Base-by-base conservation (phyloP, 164 flowering plant species). In the Nymphaea colorata region DNA sequence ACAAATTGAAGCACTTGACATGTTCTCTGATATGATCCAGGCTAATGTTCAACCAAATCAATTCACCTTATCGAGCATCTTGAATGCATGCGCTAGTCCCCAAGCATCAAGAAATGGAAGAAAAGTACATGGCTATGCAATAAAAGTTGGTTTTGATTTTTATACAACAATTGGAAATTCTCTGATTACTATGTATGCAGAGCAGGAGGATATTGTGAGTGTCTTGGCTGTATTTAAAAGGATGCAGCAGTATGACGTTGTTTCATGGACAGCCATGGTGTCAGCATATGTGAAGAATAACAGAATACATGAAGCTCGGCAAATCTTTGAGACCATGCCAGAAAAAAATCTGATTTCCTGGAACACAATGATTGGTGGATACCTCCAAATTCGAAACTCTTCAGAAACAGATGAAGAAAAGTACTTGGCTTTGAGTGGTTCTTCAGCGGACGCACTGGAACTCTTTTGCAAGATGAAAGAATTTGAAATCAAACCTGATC, bases 181-280 rank as follows among this genome's bases (percentile, higher is more conserved):
- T n/a, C 11, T 66, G 12, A 25, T 66, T n/a, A 66, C 67, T 55
- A 66, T 66, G 67, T 43, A 66, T 66, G 67, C 36, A 44, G 67
- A 66, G 44, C 67, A 66, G 14, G 4, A 41, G 44, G 42, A 42
- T 25, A 61, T 61, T 6, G 6, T 16, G 6, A 61, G 41, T 66
- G 60, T 61, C 18, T 53, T 3, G 15, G 36, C 53, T 14, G 60
- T 17, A 6, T 53, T 66, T 25, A 6, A 53, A 3, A 53, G 45
- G 42, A 66, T 53, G 68, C 60, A 43, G 18, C 60, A 10, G 5
- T 14, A 17, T 53, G 61, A 66, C 51, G 44, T 66, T 18, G 61
- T 66, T 4, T 66, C 61, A 18, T 66, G 68, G 68, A 53, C 61
- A 53, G 68, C 68, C 41, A 53, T 41, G 68, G 68, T 66, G 25